phyloP scores from a whole-genome alignment of 192 early-diverging fungal species.

The Linnemannia hyalina region DNA sequence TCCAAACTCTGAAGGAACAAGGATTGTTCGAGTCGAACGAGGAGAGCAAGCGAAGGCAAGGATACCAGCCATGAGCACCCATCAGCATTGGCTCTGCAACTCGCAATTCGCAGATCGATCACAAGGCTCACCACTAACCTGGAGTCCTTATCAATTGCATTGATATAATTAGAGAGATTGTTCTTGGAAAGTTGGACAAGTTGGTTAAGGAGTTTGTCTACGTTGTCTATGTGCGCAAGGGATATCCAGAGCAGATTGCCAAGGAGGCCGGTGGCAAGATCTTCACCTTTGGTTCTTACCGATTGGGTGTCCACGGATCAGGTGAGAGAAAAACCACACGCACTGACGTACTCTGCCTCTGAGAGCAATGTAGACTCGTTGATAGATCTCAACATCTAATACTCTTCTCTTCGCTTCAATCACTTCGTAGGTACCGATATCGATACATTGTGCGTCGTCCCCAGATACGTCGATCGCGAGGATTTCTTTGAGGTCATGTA shows the following conservation, averaged over 20 bases:
- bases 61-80: not conserved
- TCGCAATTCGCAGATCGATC: not conserved
- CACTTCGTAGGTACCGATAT: conserved; percentile 90
- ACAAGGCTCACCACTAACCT: not conserved
- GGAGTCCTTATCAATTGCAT: not conserved
- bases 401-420: not conserved
- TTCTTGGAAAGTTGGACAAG: conserved; percentile 88
- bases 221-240: conserved; percentile 76
- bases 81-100: not conserved
- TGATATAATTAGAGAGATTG: conserved; percentile 73
- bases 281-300: conserved; percentile 97
- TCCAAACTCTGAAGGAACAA: conserved; percentile 77
- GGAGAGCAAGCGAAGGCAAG: conserved; percentile 85
- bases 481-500: conserved; percentile 95
- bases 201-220: conserved; percentile 96
- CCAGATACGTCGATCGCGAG: conserved; percentile 88
- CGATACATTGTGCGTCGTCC: conserved; percentile 97
- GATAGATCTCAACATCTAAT: not conserved
- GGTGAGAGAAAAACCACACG: conserved; percentile 60
- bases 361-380: not conserved
- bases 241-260: conserved; percentile 86
- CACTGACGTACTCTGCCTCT: not conserved
- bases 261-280: conserved; percentile 94
- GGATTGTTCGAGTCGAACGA: conserved; percentile 91
- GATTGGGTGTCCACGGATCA: conserved; percentile 93